These are phyloP conservation scores for Cutaneotrichosporon dermatis DNA, from an alignment of 1,284 basidiomycete species.

Conservation along the genomic window DNA sequence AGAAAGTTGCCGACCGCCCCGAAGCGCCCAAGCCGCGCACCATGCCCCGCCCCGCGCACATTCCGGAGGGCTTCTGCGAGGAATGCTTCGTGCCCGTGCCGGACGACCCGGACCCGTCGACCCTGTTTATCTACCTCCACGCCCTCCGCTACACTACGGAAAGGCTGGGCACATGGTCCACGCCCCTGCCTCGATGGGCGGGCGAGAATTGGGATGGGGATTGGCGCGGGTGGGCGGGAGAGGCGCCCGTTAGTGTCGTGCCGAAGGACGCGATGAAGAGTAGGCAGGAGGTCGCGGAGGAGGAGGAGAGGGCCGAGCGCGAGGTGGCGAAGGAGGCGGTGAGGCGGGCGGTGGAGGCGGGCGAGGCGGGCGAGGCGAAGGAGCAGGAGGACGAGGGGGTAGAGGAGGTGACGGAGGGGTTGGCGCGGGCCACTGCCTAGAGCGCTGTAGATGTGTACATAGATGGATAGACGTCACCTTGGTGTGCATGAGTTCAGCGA, in stretches of 20 bases:
- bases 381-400: too few relatives aligned
- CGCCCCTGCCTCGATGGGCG: slow-evolving; percentile 50
- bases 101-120: slow-evolving; percentile 83
- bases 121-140: slow-evolving; percentile 88
- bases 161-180: slow-evolving; percentile 44
- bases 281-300: background rate
- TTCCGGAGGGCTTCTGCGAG: slow-evolving; percentile 56
- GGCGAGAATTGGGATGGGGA: slow-evolving; percentile 48
- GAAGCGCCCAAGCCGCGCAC: slow-evolving; percentile 23
- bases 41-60: slow-evolving; percentile 48
- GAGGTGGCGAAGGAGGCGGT: background rate
- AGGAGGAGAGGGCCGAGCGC: background rate
- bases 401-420: too few relatives aligned
- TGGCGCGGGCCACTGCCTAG: background rate
- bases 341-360: too few relatives aligned
- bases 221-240: slow-evolving; percentile 46
- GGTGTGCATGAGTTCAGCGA: too few relatives aligned
- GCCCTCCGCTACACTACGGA: slow-evolving; percentile 69
- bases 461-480: background rate
- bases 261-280: background rate
- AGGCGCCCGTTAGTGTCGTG: slow-evolving; percentile 14
- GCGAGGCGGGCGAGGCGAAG: too few relatives aligned
- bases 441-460: background rate
- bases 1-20: slow-evolving; percentile 19
- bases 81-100: slow-evolving; percentile 86